These are phyloP conservation scores for Rhodotorula sp. DNA, from an alignment of 1,284 basidiomycete genomes.

Conservation along the genomic window DNA sequence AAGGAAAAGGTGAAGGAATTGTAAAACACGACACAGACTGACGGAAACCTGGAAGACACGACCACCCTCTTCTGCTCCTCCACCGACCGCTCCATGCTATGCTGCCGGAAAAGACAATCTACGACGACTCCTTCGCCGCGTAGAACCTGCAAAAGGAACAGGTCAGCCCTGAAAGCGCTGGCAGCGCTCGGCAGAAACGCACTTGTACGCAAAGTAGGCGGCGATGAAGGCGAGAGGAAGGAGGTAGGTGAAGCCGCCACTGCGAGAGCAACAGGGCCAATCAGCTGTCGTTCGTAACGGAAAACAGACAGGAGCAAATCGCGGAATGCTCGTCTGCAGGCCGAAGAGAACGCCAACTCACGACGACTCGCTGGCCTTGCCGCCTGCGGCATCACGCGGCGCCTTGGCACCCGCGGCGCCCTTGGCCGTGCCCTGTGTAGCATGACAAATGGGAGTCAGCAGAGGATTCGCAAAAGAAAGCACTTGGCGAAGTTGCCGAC, in stretches of 20 bases:
- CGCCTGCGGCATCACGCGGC: slow-evolving; percentile 8
- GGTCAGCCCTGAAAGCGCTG: not conserved
- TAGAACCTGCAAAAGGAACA: slow-evolving; percentile 2
- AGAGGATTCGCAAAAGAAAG: fast-evolving
- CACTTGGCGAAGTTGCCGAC: not conserved
- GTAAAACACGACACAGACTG: too few relatives aligned
- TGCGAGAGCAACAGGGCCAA: not conserved
- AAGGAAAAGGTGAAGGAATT: too few relatives aligned
- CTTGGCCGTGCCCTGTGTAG: slow-evolving; percentile 8
- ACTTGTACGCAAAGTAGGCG: slow-evolving; percentile 70
- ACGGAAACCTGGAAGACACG: too few relatives aligned
- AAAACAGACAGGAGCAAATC: too few relatives aligned
- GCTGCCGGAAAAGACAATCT: not conserved
- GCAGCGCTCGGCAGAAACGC: not conserved
- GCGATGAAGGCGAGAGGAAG: slow-evolving; percentile 70
- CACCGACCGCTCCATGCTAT: too few relatives aligned
- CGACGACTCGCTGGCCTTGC: slow-evolving; percentile 2
- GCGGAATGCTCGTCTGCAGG: too few relatives aligned
- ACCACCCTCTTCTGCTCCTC: too few relatives aligned
- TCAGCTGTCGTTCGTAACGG: not conserved
- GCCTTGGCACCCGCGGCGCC: slow-evolving; percentile 12
- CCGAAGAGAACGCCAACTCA: not conserved
- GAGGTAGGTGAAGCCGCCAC: slow-evolving; percentile 69
- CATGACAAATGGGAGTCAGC: not conserved
- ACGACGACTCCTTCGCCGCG: slow-evolving; percentile 10